Conservation (phyloP, 352 stramenopile genomes). For the Pseudoperonospora humuli region DNA sequence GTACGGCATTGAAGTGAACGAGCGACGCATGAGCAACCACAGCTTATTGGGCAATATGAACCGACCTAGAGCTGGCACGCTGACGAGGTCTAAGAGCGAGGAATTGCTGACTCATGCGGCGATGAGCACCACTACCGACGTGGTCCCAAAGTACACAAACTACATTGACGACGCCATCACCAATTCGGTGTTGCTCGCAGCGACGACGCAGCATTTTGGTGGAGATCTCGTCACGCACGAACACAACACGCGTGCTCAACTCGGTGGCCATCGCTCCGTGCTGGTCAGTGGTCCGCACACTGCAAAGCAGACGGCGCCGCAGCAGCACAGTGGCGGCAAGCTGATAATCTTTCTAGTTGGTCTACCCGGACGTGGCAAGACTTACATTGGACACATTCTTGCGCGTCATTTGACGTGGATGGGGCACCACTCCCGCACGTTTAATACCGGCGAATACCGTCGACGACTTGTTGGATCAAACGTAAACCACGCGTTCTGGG, state of each 20-base stretch:
- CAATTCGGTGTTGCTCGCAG: constrained; percentile 65
- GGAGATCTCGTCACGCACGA: constrained; percentile 76
- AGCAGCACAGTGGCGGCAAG: constrained; percentile 49
- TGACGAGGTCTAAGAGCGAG: constrained; percentile 68
- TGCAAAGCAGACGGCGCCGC: constrained; percentile 20
- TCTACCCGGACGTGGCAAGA: constrained; percentile 74
- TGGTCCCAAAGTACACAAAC: constrained; percentile 59
- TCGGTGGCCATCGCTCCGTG: constrained; percentile 64
- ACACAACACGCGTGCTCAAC: constrained; percentile 58
- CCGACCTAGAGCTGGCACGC: constrained; percentile 40
- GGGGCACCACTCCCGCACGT: constrained; percentile 72
- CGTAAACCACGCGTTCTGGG: constrained; percentile 76
- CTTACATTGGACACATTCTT: constrained; percentile 78
- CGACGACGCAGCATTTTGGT: constrained; percentile 81
- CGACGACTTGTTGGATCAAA: constrained; percentile 53
- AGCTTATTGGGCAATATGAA: constrained; percentile 17
- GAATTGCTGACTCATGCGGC: constrained; percentile 38
- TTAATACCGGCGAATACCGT: constrained; percentile 81
- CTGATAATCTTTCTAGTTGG: constrained; percentile 79
- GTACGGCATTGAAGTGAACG: constrained; percentile 57
- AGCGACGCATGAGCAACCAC: constrained; percentile 25
- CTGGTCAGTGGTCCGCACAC: constrained; percentile 34
- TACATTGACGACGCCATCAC: constrained; percentile 60
- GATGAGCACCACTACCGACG: constrained; percentile 9
- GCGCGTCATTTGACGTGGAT: constrained; percentile 81